These are phyloP conservation scores for Penicillium digitatum DNA, from an alignment of 2,329 filamentous ascomycete species.

Conservation along the genomic window DNA sequence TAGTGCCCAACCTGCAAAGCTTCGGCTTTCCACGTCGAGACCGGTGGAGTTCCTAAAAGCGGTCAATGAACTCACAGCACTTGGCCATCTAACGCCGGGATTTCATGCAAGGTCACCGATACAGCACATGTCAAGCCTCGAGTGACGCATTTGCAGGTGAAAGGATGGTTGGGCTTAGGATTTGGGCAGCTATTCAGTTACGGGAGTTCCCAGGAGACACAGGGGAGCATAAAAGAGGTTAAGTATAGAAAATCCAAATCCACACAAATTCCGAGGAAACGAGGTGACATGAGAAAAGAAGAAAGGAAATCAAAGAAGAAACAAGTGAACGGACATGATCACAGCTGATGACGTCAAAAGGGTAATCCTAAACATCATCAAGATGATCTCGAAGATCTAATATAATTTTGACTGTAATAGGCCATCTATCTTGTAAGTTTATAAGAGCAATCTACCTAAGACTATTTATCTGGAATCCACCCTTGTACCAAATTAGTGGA, in stretches of 20 bases:
- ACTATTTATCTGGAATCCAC: neutral
- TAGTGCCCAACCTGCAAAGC: slow-evolving; percentile 4
- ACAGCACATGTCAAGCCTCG: neutral
- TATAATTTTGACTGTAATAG: neutral
- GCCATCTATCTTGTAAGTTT: neutral
- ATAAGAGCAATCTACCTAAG: neutral
- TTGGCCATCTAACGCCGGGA: neutral
- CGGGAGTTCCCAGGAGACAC: neutral
- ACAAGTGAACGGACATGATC: neutral
- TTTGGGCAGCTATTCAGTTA: slow-evolving; percentile 7
- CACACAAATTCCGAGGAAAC: neutral
- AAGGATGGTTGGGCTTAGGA: neutral
- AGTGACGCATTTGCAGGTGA: neutral
- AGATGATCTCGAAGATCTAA: neutral
- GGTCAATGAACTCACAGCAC: slow-evolving; percentile 2
- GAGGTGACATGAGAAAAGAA: neutral
- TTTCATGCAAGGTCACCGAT: slow-evolving; percentile 1
- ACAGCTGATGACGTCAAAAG: neutral
- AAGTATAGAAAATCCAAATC: neutral
- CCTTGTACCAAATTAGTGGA: neutral
- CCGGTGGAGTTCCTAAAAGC: slow-evolving; percentile 1
- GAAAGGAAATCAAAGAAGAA: neutral
- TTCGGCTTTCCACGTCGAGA: neutral
- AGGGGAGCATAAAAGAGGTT: neutral
- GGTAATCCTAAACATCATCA: neutral